Evolutionary conservation across 2,329 filamentous ascomycete genomes (phyloP), one percentile per base, ranked within the genome.

Genomic region (Graphiopsis chlorocephala): DNA sequence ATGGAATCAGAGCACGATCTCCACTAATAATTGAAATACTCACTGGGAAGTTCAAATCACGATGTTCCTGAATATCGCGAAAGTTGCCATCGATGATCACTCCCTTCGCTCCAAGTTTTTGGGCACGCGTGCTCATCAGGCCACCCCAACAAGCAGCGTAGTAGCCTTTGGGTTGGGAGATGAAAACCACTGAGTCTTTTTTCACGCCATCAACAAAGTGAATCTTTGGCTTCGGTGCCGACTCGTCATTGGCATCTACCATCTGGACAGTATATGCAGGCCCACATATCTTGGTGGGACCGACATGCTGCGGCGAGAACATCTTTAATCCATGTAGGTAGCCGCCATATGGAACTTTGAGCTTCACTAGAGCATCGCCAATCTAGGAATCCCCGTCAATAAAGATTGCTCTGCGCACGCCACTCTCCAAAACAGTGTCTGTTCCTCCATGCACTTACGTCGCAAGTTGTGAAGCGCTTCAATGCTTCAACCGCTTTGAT

Each of bases 221-320:
- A 20, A 63, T 64, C 5, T 65, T 45, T 5, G 73, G 73, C n/a
- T 68, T 75, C 1, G 75, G 75, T 1, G 72, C 67, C 4, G 67
- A 66, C 20, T 70, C 75, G 70, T 78, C 74, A 2, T 68, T 64
- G 11, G 71, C 70, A 50, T 71, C 70, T 8, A 78, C 75, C 76
- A 78, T 75, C 23, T 61, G 57, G 1, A 66, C 65, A 0, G 83
- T 86, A 67, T 84, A 85, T 7, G 83, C 84, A 11, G 81, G 83
- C 5, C 84, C 84, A 20, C 83, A 77, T 63, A 86, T 82, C 72
- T 83, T 85, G 50, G 83, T 83, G 12, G 74, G 67, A 5, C 83
- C 83, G 25, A 78, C 78, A 73, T 85, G 83, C 73, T 85, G 83
- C 58, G 84, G 84, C 2, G 83, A 86, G 78, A 79, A 85, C 78